Conservation (phyloP, 805 yeast species). For the Lipomyces starkeyi region DNA sequence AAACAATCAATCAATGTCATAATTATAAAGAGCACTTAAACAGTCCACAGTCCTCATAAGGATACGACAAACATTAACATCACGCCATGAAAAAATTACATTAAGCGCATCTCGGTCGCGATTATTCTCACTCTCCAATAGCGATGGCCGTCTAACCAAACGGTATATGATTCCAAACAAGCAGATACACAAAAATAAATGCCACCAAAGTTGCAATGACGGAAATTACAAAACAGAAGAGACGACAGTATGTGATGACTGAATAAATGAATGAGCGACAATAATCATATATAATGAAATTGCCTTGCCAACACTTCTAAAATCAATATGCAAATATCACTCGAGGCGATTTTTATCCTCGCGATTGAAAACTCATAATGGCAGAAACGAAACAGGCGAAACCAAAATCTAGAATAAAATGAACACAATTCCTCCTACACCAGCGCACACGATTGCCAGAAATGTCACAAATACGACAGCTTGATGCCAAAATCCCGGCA, state of each 20-base stretch:
- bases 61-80: background rate
- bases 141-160: background rate
- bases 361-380: background rate
- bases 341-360: background rate
- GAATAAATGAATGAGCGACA: background rate
- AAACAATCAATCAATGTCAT: background rate
- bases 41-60: background rate
- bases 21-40: background rate
- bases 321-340: background rate
- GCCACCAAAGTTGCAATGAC: background rate
- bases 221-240: background rate
- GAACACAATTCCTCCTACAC: constrained; percentile 52
- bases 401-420: constrained; percentile 14
- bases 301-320: background rate
- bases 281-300: background rate
- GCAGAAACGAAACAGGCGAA: background rate
- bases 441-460: constrained; percentile 50
- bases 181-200: background rate
- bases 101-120: background rate
- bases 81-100: background rate
- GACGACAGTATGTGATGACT: background rate
- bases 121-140: background rate
- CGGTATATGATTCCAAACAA: background rate
- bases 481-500: constrained; percentile 53
- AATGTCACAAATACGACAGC: constrained; percentile 53